These are phyloP conservation scores for Pholiota microspora DNA, from an alignment of 768 basidiomycete species.

Conservation along the genomic window DNA sequence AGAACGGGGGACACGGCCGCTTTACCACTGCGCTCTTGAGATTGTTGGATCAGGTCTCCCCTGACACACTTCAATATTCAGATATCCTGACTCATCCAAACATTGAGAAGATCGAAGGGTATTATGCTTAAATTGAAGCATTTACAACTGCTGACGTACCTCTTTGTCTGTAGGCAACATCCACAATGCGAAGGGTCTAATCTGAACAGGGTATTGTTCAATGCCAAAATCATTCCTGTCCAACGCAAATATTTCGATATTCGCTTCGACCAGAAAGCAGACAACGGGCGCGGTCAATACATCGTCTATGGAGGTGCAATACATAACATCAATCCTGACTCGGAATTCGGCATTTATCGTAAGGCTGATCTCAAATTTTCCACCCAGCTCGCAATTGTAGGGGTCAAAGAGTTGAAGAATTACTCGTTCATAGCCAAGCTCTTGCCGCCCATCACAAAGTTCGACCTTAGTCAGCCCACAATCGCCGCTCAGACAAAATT, in stretches of 20 bases:
- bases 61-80: neutral
- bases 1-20: conserved; percentile 2
- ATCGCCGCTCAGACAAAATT: neutral
- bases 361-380: neutral
- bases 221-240: neutral
- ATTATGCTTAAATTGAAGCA: too few relatives aligned
- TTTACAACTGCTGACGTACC: neutral
- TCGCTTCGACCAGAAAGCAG: neutral
- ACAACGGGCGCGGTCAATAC: neutral
- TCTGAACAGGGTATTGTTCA: neutral
- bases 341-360: neutral
- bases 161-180: neutral
- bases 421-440: neutral
- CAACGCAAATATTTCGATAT: neutral
- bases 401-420: neutral
- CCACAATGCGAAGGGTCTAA: conserved; percentile 4
- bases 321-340: neutral
- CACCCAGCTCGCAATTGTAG: neutral
- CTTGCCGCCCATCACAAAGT: too few relatives aligned
- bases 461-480: neutral
- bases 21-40: conserved; percentile 10
- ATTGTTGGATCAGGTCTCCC: neutral
- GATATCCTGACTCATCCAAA: neutral
- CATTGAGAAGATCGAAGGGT: neutral
- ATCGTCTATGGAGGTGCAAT: neutral